Base-by-base conservation (phyloP, 2,329 filamentous ascomycete species). In the Botrytis medusae region DNA sequence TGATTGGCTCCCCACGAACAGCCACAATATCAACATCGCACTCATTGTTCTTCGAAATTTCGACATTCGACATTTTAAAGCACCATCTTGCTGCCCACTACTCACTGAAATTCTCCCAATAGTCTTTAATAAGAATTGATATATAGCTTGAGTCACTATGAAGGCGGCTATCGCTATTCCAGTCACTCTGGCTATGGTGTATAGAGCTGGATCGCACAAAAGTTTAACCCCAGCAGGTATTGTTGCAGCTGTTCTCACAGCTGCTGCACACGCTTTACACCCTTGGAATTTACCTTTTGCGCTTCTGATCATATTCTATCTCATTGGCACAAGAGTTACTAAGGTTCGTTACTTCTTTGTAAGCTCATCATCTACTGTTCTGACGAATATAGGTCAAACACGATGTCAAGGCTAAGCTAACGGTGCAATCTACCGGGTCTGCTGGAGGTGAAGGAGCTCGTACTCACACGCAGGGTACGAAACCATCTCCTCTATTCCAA, bases 271-370 rank as follows among this genome's bases (percentile, higher is more conserved):
- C 82, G 94, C 94, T 25, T 84, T 95, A n/a, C 95, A 98, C 82
- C 95, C 95, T 5, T 98, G 94, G 91, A 93, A 93, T 74, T 85
- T 95, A n/a, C 95, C 94, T n/a, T 97, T 98, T 83, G 88, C 88
- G 42, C 86, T 98, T 18, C 86, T 98, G 2, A 88, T 88, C 68
- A 88, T 94, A 51, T 98, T 98, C 85, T 98, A 97, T 83, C 84
- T 97, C 4, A 90, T 92, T 7, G 96, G 94, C 1, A 97, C 92
- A 1, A 86, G 90, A 69, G 94, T 91, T 0, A 98, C 95, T 0
- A 95, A 95, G 84, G 93, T 94, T 82, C 40, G 79, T 60, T n/a
- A n/a, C 10, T 54, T 20, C 6, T 18, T n/a, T 20, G 29, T 40
- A 25, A 42, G 8, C 10, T 29, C 10, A 18, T 42, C 60, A n/a